phyloP scores from a whole-genome alignment of 2,329 filamentous ascomycete species.

The Fusarium marasasianum region DNA sequence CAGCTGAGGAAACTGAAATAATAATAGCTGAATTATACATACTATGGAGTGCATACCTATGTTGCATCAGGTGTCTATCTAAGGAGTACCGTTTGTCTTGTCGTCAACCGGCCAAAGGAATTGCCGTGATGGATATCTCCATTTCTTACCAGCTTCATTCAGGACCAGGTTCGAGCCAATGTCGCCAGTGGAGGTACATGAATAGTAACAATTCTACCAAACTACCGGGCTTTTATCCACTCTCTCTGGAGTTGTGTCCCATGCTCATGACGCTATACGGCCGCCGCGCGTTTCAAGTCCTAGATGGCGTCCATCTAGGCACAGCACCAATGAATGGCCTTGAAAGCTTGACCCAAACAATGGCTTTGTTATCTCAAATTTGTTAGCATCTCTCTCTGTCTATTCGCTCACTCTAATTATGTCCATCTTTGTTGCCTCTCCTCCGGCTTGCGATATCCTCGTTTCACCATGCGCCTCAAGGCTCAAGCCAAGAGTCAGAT shows the following conservation, averaged over 20 bases:
- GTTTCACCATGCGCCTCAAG: slow-evolving; percentile 21
- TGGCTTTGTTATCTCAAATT: slow-evolving; percentile 10
- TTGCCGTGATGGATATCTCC: neutral
- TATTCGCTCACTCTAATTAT: slow-evolving; percentile 3
- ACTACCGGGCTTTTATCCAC: slow-evolving; percentile 11
- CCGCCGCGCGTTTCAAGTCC: slow-evolving; percentile 40
- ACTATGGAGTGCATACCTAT: neutral
- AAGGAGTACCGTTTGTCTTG: neutral
- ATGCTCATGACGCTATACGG: slow-evolving; percentile 13
- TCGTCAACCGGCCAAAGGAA: neutral
- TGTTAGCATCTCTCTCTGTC: neutral
- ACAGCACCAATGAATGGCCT: slow-evolving; percentile 8
- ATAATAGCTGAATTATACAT: slow-evolving; percentile 7
- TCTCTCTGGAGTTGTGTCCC: neutral
- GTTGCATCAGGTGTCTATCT: neutral
- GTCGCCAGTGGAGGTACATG: neutral
- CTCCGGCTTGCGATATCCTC: neutral
- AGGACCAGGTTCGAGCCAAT: neutral
- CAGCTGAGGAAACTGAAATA: slow-evolving; percentile 7
- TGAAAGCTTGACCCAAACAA: slow-evolving; percentile 5
- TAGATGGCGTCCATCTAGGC: slow-evolving; percentile 29
- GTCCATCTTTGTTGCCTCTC: neutral
- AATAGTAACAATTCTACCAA: slow-evolving; percentile 4
- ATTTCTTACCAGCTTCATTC: neutral
- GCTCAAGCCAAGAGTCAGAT: neutral